Percentiles rank a stretch among this genome's conserved stretches.
Conservation (phyloP, 2,329 filamentous ascomycete genomes). For the Arthrinium puccinioides region DNA sequence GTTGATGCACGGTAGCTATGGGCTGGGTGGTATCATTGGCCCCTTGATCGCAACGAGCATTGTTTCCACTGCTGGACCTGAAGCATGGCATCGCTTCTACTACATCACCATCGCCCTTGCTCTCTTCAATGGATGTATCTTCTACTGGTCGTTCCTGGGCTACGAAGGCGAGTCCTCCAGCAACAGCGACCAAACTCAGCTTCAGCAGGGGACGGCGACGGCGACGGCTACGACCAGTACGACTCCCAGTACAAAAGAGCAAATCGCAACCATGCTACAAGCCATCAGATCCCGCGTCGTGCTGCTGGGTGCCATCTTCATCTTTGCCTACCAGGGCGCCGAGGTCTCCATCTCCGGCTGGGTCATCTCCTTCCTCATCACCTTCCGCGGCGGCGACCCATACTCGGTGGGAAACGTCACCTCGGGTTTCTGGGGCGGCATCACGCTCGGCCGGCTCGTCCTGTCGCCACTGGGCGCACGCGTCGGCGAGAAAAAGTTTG, state of each 20-base stretch:
- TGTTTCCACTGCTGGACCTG: constrained; percentile 47
- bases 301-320: constrained; percentile 69
- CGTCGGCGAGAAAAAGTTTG: constrained; percentile 64
- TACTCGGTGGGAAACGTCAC: constrained; percentile 75
- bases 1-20: constrained; percentile 59
- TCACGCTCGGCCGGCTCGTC: constrained; percentile 68
- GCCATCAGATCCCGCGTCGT: constrained; percentile 50
- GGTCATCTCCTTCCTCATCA: constrained; percentile 80
- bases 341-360: constrained; percentile 80
- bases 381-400: constrained; percentile 61
- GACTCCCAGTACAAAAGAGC: constrained; percentile 16
- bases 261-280: constrained; percentile 37
- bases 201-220: neutral
- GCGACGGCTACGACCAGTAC: neutral
- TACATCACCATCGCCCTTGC: constrained; percentile 55
- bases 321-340: constrained; percentile 79
- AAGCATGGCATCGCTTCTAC: constrained; percentile 68
- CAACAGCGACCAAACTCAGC: constrained; percentile 1
- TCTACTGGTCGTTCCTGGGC: constrained; percentile 60
- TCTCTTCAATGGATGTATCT: constrained; percentile 47
- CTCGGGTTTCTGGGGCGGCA: constrained; percentile 63
- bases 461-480: constrained; percentile 59
- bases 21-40: constrained; percentile 56
- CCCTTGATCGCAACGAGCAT: constrained; percentile 71
- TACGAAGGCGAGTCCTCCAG: constrained; percentile 54